Conservation (phyloP, 2,329 filamentous ascomycete genomes). For the Pezicula rhizophila region DNA sequence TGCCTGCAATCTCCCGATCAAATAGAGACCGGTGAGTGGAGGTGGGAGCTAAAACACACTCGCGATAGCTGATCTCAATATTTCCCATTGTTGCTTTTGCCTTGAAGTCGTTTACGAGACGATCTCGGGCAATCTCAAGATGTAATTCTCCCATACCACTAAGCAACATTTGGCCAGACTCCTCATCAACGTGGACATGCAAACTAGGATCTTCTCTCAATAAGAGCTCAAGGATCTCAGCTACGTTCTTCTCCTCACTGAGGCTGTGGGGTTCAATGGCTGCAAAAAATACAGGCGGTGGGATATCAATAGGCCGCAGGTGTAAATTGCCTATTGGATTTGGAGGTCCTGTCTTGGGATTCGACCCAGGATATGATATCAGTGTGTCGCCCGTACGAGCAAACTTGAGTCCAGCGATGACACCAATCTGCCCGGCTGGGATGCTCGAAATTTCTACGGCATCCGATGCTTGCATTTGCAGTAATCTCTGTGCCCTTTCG, state of each 20-base stretch:
- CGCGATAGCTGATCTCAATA: constrained; percentile 93
- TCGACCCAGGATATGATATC: constrained; percentile 62
- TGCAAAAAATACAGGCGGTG: constrained; percentile 94
- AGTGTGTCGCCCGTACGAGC: constrained; percentile 93
- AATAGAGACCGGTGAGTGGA: constrained; percentile 56
- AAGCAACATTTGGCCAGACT: constrained; percentile 87
- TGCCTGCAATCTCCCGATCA: constrained; percentile 75
- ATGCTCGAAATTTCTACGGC: constrained; percentile 79
- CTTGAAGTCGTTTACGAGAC: constrained; percentile 83
- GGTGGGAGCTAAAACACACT: constrained; percentile 61
- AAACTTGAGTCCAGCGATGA: constrained; percentile 82
- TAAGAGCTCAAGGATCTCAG: constrained; percentile 68
- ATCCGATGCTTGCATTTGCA: constrained; percentile 87
- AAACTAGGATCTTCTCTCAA: constrained; percentile 90
- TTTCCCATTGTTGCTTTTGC: constrained; percentile 78
- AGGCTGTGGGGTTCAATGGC: constrained; percentile 78
- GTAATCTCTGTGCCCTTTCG: constrained; percentile 72
- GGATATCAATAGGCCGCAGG: constrained; percentile 80
- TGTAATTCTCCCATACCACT: constrained; percentile 97
- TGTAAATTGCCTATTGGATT: constrained; percentile 68
- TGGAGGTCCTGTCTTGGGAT: constrained; percentile 56
- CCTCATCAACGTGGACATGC: constrained; percentile 76
- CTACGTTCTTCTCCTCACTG: constrained; percentile 73
- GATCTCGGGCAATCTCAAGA: constrained; percentile 84
- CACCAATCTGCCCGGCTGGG: constrained; percentile 83